phyloP scores from a whole-genome alignment of 305 asterid species.

The Rubia balearica region DNA sequence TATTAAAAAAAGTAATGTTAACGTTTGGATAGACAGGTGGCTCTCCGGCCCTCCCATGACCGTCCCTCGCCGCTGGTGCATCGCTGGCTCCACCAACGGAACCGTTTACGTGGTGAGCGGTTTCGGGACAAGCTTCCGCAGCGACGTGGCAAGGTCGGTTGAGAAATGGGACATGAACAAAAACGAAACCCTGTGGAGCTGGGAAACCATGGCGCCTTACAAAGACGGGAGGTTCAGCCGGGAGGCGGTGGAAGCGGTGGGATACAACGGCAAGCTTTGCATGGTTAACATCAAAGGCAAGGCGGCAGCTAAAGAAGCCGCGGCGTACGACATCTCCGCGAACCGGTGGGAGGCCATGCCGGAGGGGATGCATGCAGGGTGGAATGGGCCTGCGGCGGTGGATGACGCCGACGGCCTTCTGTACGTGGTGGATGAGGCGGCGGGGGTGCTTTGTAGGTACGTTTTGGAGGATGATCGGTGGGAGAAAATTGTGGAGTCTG shows the following conservation, averaged over 20 bases:
- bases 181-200: conserved; percentile 34
- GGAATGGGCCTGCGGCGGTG: conserved; percentile 57
- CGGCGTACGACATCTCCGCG: conserved; percentile 28
- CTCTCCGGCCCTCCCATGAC: conserved; percentile 44
- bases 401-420: conserved; percentile 28
- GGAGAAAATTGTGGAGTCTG: conserved; percentile 45
- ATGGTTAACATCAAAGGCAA: conserved; percentile 59
- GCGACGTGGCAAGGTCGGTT: conserved; percentile 49
- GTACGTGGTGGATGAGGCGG: conserved; percentile 53
- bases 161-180: conserved; percentile 60
- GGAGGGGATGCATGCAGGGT: conserved; percentile 55
- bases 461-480: conserved; percentile 40
- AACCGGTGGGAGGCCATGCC: conserved; percentile 56
- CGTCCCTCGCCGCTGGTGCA: conserved; percentile 71
- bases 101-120: conserved; percentile 56
- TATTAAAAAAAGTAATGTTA: neutral
- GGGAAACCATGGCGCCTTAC: conserved; percentile 34
- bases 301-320: conserved; percentile 40
- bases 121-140: conserved; percentile 30
- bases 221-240: conserved; percentile 65
- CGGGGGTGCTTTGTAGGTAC: conserved; percentile 43
- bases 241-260: conserved; percentile 60
- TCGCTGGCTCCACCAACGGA: conserved; percentile 30
- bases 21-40: conserved; percentile 25
- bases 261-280: conserved; percentile 51